A percentile compares a stretch with the other conserved stretches of the same genome.
These are phyloP conservation scores for Porpolomopsis calyptriformis DNA, from an alignment of 768 basidiomycete species.

Conservation along the genomic window DNA sequence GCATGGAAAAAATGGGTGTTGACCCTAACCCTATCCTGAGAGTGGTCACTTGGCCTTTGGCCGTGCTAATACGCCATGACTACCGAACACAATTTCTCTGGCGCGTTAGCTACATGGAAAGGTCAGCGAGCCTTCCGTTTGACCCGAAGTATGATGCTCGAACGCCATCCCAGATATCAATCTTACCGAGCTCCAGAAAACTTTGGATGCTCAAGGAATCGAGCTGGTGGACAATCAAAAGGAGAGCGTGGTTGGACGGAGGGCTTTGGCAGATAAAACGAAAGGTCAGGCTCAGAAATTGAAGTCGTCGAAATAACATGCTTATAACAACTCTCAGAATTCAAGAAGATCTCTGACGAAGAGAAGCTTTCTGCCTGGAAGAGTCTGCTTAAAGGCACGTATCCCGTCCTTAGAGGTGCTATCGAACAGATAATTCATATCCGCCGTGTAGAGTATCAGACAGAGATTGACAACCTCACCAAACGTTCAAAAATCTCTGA, in stretches of 20 bases:
- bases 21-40: slow-evolving; percentile 4
- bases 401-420: neutral
- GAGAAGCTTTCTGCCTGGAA: slow-evolving; percentile 87
- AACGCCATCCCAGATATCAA: slow-evolving; percentile 55
- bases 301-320: neutral
- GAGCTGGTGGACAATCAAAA: slow-evolving; percentile 99
- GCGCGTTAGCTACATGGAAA: slow-evolving; percentile 86
- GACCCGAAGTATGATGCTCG: neutral
- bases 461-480: slow-evolving; percentile 92
- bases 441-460: slow-evolving; percentile 66
- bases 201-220: slow-evolving; percentile 82
- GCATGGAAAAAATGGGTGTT: neutral
- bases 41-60: neutral
- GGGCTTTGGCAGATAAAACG: slow-evolving; percentile 89
- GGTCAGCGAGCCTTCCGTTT: slow-evolving; percentile 33
- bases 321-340: slow-evolving; percentile 46
- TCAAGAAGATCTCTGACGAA: slow-evolving; percentile 87
- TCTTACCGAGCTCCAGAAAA: slow-evolving; percentile 84
- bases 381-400: slow-evolving; percentile 72
- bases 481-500: slow-evolving; percentile 87
- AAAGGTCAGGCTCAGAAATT: slow-evolving; percentile 53
- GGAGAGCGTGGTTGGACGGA: slow-evolving; percentile 88
- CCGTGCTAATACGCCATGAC: neutral
- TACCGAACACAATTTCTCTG: slow-evolving; percentile 82
- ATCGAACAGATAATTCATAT: neutral